Evolutionary conservation across 805 yeast genomes (phyloP), one percentile per base, ranked within the genome.

Genomic region (Schwanniomyces pseudopolymorphus): DNA sequence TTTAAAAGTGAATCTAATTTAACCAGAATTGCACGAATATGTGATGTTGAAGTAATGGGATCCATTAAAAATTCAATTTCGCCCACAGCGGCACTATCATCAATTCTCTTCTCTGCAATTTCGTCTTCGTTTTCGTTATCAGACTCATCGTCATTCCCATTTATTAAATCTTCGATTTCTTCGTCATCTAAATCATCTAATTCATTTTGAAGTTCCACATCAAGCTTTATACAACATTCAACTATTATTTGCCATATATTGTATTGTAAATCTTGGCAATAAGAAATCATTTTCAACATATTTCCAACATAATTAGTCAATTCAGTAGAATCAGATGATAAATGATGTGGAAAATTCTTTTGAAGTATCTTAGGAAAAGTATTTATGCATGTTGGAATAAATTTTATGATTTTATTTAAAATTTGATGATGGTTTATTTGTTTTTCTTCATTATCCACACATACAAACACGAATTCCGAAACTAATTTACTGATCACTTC

Each of bases 171-270:
- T 39, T 83, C 81, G 45, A 81, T 86, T 46, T 69, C 71, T 28
- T 72, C 77, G 53, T 87, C 94, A 60, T 87, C 96, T 46, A 85
- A 69, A 53, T 88, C 96, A 56, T 90, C 96, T 47, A 89, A 68
- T 56, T 87, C 94, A 59, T 88, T 89, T 58, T 89, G 96, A 47
- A 91, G 73, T 64, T 90, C 98, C 4, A 91, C 97, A 66, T 92
- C 99, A 40, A 94, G 73, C 53, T 88, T 87, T 48, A 94, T 89
- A 46, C 87, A 78, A 50, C 83, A 80, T 63, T 92, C 96, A 33
- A 90, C 71, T 13, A 91, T 74, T 47, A 88, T 65, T 19, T 86
- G 84, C 97, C 97, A 91, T 5, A 88, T 75, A 40, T 81, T 81
- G 52, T 78, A 78, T 54, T 84, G 82, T 52, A 90, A 69, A 54